phyloP scores from a whole-genome alignment of 31 red algal genomes.

The Bonnemaisonia californica region DNA sequence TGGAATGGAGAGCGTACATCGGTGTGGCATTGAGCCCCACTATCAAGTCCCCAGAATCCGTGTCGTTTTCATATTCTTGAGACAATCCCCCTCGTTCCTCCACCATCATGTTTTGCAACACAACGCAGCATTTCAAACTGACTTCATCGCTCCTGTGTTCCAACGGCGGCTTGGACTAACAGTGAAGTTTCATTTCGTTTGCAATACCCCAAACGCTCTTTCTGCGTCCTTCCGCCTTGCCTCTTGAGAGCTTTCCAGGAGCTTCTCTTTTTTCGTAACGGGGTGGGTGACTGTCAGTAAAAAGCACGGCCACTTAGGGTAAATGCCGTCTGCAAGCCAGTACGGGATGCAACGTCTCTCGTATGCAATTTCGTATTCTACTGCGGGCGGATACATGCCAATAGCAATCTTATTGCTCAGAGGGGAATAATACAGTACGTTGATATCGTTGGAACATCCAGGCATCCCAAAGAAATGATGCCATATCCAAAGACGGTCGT shows the following conservation, averaged over 20 bases:
- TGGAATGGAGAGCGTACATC: neutral
- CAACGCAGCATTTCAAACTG: slow-evolving; percentile 12
- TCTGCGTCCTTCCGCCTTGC: slow-evolving; percentile 27
- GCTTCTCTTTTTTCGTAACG: neutral
- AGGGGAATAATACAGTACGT: neutral
- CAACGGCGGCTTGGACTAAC: slow-evolving; percentile 4
- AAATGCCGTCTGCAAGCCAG: too few relatives aligned
- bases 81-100: neutral
- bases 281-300: slow-evolving; percentile 5
- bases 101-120: slow-evolving; percentile 45
- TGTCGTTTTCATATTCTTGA: neutral
- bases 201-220: slow-evolving; percentile 25
- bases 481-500: neutral
- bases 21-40: neutral
- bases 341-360: slow-evolving; percentile 31
- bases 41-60: too few relatives aligned
- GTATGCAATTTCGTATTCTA: slow-evolving; percentile 17
- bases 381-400: slow-evolving; percentile 25
- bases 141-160: slow-evolving; percentile 13
- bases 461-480: slow-evolving; percentile 2
- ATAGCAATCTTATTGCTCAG: slow-evolving; percentile 5
- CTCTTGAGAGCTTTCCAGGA: slow-evolving; percentile 12
- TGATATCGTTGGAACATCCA: neutral
- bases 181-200: slow-evolving; percentile 17
- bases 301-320: slow-evolving; percentile 36